Base-by-base conservation (phyloP, 2,329 filamentous ascomycete genomes). In the Chaetomium strumarium region DNA sequence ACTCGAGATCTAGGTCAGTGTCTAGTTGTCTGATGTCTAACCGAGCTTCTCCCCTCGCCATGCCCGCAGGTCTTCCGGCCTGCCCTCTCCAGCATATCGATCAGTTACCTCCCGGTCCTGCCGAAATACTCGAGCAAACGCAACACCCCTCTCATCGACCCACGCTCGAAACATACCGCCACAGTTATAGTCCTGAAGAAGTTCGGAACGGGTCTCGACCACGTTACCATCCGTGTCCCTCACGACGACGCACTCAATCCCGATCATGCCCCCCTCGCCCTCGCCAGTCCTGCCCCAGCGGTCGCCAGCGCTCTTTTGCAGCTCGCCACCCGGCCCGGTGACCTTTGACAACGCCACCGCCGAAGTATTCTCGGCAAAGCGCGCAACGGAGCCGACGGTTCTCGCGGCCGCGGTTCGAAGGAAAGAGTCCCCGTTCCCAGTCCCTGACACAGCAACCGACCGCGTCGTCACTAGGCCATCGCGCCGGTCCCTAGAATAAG, bases 371-470 rank as follows among this genome's bases (percentile, higher is more conserved):
- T 60, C 70, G 50, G 65, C 72, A 69, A 87, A 93, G 12, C 85
- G 78, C 16, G 85, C 83, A 59, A 91, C 85, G 1, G 88, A 82
- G 1, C 81, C 85, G 0, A 85, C 82, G 0, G 87, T 91, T 31
- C 87, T 81, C 0, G 79, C 81, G 1, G 90, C 90, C 13, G 76
- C 79, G 2, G 82, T 72, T 4, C 89, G 83, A 14, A 95, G 75
- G 66, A 95, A 96, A 0, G 87, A 89, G 68, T 96, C 90, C 0
- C 91, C 90, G 61, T 96, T 95, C 0, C 90, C 91, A 0, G 90
- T 92, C 0, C 88, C 87, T 0, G 87, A 92, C 10, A 89, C 72
- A 0, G 77, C 88, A 7, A 78, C 64, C 0, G 75, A 73, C 5
- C 64, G 80, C 0, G 68, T 74, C 6, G 68, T 71, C 9, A 52